Base-by-base conservation (phyloP, 768 basidiomycete genomes). In the Termitomyces sp. region DNA sequence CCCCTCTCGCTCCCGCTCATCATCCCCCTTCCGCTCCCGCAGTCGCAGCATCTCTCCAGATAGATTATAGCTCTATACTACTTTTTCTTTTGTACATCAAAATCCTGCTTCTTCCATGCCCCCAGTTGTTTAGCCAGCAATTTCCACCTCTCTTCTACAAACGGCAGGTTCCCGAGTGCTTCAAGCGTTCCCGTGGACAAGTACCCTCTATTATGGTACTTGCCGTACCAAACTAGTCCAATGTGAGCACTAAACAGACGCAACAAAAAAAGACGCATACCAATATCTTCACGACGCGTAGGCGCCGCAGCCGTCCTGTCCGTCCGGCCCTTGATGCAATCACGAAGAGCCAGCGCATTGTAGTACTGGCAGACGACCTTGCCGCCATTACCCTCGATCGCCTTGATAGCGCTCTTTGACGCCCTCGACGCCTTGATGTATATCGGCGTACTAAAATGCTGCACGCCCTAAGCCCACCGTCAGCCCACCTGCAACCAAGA, bases 281-380 rank as follows among this genome's bases (percentile, higher is more conserved):
- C 68, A 55, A 94, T 94, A 68, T 94, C 92, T 61, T 84, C 79
- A 55, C 91, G 86, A 58, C 89, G 85, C n/a, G 88, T 92, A 0
- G 94, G 94, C 10, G 87, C 85, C 10, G 94, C 94, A 53, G 82
- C 76, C 56, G 79, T 72, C 54, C 86, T 81, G 66, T 94, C 90
- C 20, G 79, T 82, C 31, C 84, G 79, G 5, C 85, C 86, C 62
- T 89, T 84, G 60, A 92, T 71, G 60, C 84, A 88, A 64, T 94
- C 91, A 37, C 85, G 82, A 48, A 98, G 80, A 0, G 91, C 87
- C 34, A 97, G 79, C 20, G 81, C 72, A 72, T 98, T 98, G 74
- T 96, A 94, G 70, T 91, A 96, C 67, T 92, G 88, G 75, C 94
- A 94, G 46, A 88, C 84, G 36, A 98, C 84, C 48, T 83, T 82